Evolutionary conservation across 176 grass and related monocot species (phyloP).

Genomic region (Bonia amplexicaulis): DNA sequence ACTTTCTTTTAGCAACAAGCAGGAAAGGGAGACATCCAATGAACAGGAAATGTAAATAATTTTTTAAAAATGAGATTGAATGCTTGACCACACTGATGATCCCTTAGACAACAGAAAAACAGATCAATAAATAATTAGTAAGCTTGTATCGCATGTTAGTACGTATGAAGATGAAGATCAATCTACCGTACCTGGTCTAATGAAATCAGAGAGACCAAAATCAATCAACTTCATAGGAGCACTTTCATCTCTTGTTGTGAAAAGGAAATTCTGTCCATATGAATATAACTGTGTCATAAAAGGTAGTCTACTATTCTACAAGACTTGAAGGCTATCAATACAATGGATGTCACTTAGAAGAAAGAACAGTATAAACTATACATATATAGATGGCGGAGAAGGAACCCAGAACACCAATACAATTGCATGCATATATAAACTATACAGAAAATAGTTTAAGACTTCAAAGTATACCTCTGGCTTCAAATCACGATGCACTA

Average conservation of each 20-base stretch:
- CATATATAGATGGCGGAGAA: slow-evolving; percentile 14
- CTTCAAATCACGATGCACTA: slow-evolving; percentile 98
- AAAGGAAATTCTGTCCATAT: slow-evolving; percentile 90
- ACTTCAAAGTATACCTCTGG: slow-evolving; percentile 66
- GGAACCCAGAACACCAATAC: background rate
- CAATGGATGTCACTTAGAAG: slow-evolving; percentile 8
- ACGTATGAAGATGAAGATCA: background rate
- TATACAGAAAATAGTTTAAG: slow-evolving; percentile 20
- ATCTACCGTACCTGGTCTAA: slow-evolving; percentile 82
- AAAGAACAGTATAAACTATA: background rate
- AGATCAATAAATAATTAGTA: background rate
- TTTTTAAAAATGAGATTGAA: slow-evolving; percentile 2
- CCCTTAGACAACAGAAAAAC: background rate
- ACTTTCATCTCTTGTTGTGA: slow-evolving; percentile 79
- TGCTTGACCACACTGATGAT: background rate
- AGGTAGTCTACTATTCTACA: background rate
- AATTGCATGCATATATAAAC: background rate
- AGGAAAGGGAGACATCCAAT: background rate
- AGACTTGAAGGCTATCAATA: background rate
- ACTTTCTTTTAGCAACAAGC: background rate
- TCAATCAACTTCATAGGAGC: slow-evolving; percentile 99
- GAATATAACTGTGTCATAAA: slow-evolving; percentile 38
- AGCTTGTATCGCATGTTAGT: background rate
- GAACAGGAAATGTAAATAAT: background rate
- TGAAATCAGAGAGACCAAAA: slow-evolving; percentile 98